Conservation (phyloP, 768 basidiomycete species). For the Leccinum imitatum region DNA sequence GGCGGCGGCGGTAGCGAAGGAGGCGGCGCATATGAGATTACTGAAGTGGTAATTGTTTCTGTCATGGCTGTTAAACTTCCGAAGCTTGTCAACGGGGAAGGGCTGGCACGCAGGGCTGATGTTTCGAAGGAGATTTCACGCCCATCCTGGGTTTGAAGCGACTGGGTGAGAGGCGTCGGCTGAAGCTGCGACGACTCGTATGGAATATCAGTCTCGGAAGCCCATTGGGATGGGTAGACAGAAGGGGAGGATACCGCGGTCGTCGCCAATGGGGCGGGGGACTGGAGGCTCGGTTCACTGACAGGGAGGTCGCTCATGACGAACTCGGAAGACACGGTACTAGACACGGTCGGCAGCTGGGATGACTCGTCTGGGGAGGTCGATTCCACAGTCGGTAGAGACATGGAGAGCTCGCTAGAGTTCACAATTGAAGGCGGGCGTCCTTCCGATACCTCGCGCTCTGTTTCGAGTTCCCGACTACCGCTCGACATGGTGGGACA, state of each 20-base stretch:
- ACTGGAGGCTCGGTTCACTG: conserved; percentile 32
- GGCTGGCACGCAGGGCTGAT: conserved; percentile 67
- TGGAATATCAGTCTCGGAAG: conserved; percentile 60
- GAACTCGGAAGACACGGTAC: conserved; percentile 41
- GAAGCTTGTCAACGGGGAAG: conserved; percentile 33
- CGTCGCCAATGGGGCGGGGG: conserved; percentile 33
- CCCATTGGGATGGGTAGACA: conserved; percentile 52
- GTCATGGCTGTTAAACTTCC: conserved; percentile 36
- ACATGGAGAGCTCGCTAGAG: conserved; percentile 23
- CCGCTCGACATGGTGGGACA: conserved; percentile 29
- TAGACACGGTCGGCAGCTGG: conserved; percentile 40
- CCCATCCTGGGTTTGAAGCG: conserved; percentile 53
- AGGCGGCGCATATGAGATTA: conserved; percentile 8
- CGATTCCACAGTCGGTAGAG: conserved; percentile 33
- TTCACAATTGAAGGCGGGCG: conserved; percentile 18
- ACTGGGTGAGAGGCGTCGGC: conserved; percentile 64
- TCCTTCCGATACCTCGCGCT: conserved; percentile 13
- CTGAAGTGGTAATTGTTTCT: conserved; percentile 32
- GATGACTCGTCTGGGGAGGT: conserved; percentile 33
- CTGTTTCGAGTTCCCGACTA: conserved; percentile 23
- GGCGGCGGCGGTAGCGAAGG: not conserved
- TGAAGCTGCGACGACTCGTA: conserved; percentile 77
- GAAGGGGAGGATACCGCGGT: conserved; percentile 40
- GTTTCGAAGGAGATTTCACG: conserved; percentile 70
- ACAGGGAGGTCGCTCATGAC: conserved; percentile 26